These are phyloP conservation scores for Hydnomerulius pinastri DNA, from an alignment of 768 basidiomycete genomes.

Conservation along the genomic window DNA sequence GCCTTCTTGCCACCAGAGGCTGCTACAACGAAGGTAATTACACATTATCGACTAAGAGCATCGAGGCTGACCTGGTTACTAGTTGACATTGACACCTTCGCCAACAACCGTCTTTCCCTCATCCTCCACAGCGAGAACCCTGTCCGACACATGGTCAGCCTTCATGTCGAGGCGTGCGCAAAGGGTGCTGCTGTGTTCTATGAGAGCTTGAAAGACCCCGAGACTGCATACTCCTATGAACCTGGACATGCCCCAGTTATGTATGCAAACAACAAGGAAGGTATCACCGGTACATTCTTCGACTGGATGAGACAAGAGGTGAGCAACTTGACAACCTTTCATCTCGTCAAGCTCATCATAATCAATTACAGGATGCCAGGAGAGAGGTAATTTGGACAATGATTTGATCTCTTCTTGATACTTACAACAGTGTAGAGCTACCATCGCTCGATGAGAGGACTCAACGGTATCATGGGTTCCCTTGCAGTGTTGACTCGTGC, in stretches of 20 bases:
- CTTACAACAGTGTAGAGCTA: slow-evolving; percentile 14
- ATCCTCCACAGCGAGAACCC: slow-evolving; percentile 26
- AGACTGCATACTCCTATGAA: slow-evolving; percentile 17
- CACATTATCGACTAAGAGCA: background rate
- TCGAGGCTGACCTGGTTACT: background rate
- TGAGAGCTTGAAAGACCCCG: slow-evolving; percentile 29
- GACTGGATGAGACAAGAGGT: slow-evolving; percentile 27
- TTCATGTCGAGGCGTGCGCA: slow-evolving; percentile 17
- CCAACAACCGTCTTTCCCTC: slow-evolving; percentile 38
- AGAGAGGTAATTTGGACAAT: slow-evolving; percentile 17
- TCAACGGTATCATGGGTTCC: slow-evolving; percentile 25
- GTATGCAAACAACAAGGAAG: slow-evolving; percentile 18
- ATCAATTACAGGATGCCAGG: slow-evolving; percentile 12
- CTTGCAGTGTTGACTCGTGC: slow-evolving; percentile 24
- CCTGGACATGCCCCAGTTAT: slow-evolving; percentile 24
- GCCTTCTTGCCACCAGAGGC: slow-evolving; percentile 30
- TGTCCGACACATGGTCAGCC: slow-evolving; percentile 17
- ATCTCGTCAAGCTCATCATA: background rate
- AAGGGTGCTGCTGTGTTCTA: slow-evolving; percentile 24
- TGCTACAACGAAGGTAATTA: slow-evolving; percentile 35
- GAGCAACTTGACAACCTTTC: background rate
- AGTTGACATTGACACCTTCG: slow-evolving; percentile 34
- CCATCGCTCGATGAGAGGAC: slow-evolving; percentile 25
- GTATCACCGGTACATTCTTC: slow-evolving; percentile 23
- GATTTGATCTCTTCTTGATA: background rate